These are phyloP conservation scores for Pleurostoma richardsiae DNA, from an alignment of 2,329 filamentous ascomycete genomes.

Conservation along the genomic window DNA sequence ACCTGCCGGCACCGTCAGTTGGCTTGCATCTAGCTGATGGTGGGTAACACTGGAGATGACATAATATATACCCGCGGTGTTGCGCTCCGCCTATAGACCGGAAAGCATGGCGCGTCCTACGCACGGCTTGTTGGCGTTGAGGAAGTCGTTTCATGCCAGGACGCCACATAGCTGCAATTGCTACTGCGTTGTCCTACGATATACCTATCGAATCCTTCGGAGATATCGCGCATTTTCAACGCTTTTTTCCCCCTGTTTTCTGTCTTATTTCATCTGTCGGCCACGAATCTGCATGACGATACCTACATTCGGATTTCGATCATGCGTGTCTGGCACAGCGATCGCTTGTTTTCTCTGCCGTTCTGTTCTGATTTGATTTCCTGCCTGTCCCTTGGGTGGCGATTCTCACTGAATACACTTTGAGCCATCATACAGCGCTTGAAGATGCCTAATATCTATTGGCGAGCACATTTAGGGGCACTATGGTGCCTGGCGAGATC, in stretches of 20 bases:
- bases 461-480: slow-evolving; percentile 7
- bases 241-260: slow-evolving; percentile 23
- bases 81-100: slow-evolving; percentile 21
- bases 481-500: slow-evolving; percentile 1
- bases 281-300: slow-evolving; percentile 56
- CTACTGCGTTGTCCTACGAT: background rate
- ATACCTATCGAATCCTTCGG: background rate
- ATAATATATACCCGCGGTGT: slow-evolving; percentile 22
- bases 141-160: too few relatives aligned
- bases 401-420: slow-evolving; percentile 15
- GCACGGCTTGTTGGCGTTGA: slow-evolving; percentile 1
- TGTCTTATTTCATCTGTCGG: slow-evolving; percentile 33
- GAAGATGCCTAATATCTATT: slow-evolving; percentile 11
- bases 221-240: slow-evolving; percentile 1
- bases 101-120: background rate
- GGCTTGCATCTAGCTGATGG: background rate
- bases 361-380: slow-evolving; percentile 19
- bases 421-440: slow-evolving; percentile 20
- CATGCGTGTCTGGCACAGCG: slow-evolving; percentile 58
- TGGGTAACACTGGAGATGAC: slow-evolving; percentile 13
- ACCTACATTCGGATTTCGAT: slow-evolving; percentile 44
- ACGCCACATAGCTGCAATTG: background rate
- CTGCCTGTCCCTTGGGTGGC: slow-evolving; percentile 6
- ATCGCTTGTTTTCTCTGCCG: slow-evolving; percentile 29
- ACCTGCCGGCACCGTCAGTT: too few relatives aligned